Conservation (phyloP, 768 basidiomycete genomes). For the Leccinellum albellum region DNA sequence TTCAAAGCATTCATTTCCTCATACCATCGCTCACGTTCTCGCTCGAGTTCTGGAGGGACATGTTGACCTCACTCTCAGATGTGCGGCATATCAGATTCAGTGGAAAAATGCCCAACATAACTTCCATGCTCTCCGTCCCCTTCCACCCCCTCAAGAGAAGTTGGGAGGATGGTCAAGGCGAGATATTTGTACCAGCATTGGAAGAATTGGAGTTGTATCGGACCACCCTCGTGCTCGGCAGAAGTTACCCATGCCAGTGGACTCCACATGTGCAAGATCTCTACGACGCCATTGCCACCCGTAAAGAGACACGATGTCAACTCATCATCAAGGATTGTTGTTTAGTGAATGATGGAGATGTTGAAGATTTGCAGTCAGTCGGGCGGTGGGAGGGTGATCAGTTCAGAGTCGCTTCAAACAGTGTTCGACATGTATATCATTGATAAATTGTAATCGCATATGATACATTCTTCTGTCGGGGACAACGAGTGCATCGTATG, state of each 20-base stretch:
- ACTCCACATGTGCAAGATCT: background rate
- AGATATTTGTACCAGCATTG: background rate
- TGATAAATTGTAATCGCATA: background rate
- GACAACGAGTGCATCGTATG: background rate
- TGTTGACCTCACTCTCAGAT: background rate
- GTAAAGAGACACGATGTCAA: background rate
- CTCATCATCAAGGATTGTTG: background rate
- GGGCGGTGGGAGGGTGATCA: background rate
- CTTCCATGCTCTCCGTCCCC: too few relatives aligned
- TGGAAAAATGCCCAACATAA: background rate
- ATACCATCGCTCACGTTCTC: fast-evolving
- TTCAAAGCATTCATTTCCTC: background rate
- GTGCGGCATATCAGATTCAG: background rate
- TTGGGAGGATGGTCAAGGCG: background rate
- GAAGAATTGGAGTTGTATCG: background rate
- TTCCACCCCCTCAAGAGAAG: background rate
- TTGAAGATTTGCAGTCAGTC: background rate
- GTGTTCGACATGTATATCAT: background rate
- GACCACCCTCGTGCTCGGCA: background rate
- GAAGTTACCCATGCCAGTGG: too few relatives aligned
- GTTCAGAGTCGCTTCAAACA: background rate
- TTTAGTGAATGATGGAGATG: background rate
- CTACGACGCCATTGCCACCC: background rate
- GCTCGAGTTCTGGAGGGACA: background rate
- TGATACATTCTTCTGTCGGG: background rate